Base-by-base conservation (phyloP, 768 basidiomycete genomes). In the Dictyophora rubrovolvata region DNA sequence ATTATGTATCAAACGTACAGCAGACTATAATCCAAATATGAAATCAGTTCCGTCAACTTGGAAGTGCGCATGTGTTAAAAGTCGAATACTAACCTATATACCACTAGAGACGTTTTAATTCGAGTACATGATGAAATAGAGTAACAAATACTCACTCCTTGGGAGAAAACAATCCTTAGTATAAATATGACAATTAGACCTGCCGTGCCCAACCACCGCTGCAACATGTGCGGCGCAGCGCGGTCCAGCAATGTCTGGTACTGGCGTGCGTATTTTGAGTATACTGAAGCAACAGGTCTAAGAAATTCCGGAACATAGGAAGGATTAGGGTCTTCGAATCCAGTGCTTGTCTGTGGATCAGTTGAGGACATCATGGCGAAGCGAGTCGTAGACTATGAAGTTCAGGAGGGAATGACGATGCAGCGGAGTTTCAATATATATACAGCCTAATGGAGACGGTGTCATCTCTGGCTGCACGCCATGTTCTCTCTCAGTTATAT, bases 171-270 rank as follows among this genome's bases (percentile, higher is more conserved):
- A 65, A 99, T 93, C 60, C 95, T 79, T 55, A 97, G 70, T 66
- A 88, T 74, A 69, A 99, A 98, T 36, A 97, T 36, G 21, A 75
- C 67, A 59, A 94, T 72, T 14, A 96, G 67, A 5, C 79, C 88
- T 3, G 76, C 76, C 2, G 91, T 90, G 37, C 77, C 82, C 22
- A 90, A 65, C 96, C 96, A 99, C 60, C 96, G 82, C 66, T 94
- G 80, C n/a, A 91, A 72, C 33, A 86, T 80, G 68, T 92, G 84
- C 0, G 96, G 96, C 2, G 95, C 96, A 76, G 87, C 85, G 22
- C 89, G 82, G 77, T 99, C 96, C n/a, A 97, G 79, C 22, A 82
- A 71, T 68, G 87, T 84, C 70, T 95, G 93, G 70, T 94, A 93
- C 68, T 85, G 83, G 28, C 91, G 81, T 11, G 55, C 47, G 21